Evolutionary conservation across 805 yeast species (phyloP), one percentile per base, ranked within the genome.

Genomic region (Kuraishia piskuri): DNA sequence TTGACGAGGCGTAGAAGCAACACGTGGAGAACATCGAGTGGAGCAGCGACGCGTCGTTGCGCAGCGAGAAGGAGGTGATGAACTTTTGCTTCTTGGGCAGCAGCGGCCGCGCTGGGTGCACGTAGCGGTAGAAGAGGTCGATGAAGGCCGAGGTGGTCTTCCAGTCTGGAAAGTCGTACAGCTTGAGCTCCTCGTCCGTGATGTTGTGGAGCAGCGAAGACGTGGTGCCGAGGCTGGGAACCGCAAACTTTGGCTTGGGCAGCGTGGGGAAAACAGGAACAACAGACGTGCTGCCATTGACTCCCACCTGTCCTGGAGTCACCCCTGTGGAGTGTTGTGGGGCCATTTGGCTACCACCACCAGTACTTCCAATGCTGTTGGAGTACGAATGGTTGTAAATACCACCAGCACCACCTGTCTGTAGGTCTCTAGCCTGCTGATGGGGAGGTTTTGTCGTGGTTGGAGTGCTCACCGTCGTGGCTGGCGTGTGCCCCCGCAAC

Each of bases 101-200:
- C 7, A 70, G 60, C 20, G 70, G 66, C 48, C 69, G 63, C 6
- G 71, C 63, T 7, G 72, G 67, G 52, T 74, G 71, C n/a, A 69
- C 63, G 57, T 74, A 76, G 46, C 72, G 61, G 58, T 72, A 76
- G 56, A 65, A 75, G 7, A 73, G 54, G 52, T 73, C 75, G 46
- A 75, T 59, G 46, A 75, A 56, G 2, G 60, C 55, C 40, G 62
- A 63, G 2, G 72, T 61, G 0, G 68, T 65, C 47, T 58, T 54
- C 66, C 70, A 66, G 40, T 64, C 54, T 2, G 80, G 80, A 7
- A 75, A 59, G 7, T 72, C 75, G 47, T 65, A 62, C 37, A 56
- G 55, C 9, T 56, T 60, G 7, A 73, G 57, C 23, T 67, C 68
- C 12, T 60, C 59, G 44, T 68, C 68, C 1, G 68, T 58, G 8